These are phyloP conservation scores for Rhodotorula sphaerocarpa DNA, from an alignment of 768 basidiomycete species.

Conservation along the genomic window DNA sequence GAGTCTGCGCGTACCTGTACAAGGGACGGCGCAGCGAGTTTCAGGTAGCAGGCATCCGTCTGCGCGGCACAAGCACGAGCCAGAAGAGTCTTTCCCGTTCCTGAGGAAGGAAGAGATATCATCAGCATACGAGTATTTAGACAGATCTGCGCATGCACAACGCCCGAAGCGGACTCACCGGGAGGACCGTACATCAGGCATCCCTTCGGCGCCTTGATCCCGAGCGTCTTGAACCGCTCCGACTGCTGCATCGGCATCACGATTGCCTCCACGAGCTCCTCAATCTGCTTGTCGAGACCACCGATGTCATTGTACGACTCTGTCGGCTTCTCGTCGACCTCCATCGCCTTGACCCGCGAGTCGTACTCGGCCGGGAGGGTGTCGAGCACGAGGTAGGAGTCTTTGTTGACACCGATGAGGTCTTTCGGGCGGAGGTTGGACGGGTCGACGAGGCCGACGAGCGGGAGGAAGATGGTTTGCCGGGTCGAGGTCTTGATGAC, in stretches of 20 bases:
- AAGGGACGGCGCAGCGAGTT: conserved; percentile 91
- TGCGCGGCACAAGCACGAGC: conserved; percentile 97
- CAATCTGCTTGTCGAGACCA: conserved; percentile 97
- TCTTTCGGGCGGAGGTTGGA: conserved; percentile 83
- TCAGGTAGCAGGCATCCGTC: conserved; percentile 95
- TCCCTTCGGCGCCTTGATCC: conserved; percentile 94
- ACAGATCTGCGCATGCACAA: too few species aligned
- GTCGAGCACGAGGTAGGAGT: conserved; percentile 93
- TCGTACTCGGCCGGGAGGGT: conserved; percentile 95
- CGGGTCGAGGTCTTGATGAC: conserved; percentile 98
- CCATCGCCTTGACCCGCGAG: conserved; percentile 98
- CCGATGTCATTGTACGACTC: conserved; percentile 96
- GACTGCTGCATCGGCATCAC: conserved; percentile 98
- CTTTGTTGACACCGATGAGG: conserved; percentile 98
- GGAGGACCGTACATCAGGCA: conserved; percentile 99
- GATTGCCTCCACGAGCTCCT: conserved; percentile 95
- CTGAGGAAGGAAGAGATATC: conserved; percentile 42
- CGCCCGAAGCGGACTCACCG: conserved; percentile 52
- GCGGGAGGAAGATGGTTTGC: conserved; percentile 91
- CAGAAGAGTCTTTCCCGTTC: conserved; percentile 94
- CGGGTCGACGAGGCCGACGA: conserved; percentile 92
- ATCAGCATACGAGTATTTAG: too few species aligned
- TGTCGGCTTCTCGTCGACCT: conserved; percentile 95
- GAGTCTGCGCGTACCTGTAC: conserved; percentile 56
- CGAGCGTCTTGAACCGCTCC: conserved; percentile 96